Percentiles rank a stretch among this genome's conserved stretches.
These are phyloP conservation scores for Camellia japonica DNA, from an alignment of 148 eudicot species.

Conservation along the genomic window DNA sequence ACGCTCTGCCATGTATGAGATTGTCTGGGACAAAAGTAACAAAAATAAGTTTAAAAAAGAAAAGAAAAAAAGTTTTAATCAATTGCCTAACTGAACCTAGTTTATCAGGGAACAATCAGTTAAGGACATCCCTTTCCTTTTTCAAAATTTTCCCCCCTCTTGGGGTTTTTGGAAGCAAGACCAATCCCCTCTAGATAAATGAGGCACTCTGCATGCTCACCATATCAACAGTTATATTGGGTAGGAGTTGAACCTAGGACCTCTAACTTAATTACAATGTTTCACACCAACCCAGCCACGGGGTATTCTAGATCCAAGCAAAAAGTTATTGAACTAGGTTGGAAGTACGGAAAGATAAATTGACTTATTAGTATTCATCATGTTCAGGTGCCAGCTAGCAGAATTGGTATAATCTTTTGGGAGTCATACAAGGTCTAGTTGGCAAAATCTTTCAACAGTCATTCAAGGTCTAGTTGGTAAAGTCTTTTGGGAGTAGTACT, in stretches of 20 bases:
- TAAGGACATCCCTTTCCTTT: too few relatives aligned
- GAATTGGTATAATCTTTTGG: not conserved
- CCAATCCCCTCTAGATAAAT: too few relatives aligned
- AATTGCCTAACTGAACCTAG: not conserved
- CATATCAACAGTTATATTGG: not conserved
- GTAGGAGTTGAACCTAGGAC: not conserved
- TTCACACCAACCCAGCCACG: not conserved
- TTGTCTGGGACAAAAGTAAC: constrained; percentile 42
- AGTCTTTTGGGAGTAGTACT: not conserved
- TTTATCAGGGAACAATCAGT: not conserved
- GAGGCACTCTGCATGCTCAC: too few relatives aligned
- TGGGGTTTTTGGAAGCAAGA: too few relatives aligned
- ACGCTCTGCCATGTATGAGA: constrained; percentile 92
- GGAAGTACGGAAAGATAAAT: not conserved
- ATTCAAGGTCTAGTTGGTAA: too few relatives aligned
- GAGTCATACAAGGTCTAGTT: not conserved
- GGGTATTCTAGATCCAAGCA: not conserved
- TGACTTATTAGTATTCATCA: not conserved
- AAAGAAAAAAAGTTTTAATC: not conserved
- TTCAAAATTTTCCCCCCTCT: too few relatives aligned
- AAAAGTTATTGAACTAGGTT: not conserved
- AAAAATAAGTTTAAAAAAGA: not conserved
- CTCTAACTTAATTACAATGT: not conserved
- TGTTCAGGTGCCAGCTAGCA: not conserved
- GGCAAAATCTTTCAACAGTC: not conserved